These are phyloP conservation scores for Capsicum rhomboideum DNA, from an alignment of 257 asterid species.

Conservation along the genomic window DNA sequence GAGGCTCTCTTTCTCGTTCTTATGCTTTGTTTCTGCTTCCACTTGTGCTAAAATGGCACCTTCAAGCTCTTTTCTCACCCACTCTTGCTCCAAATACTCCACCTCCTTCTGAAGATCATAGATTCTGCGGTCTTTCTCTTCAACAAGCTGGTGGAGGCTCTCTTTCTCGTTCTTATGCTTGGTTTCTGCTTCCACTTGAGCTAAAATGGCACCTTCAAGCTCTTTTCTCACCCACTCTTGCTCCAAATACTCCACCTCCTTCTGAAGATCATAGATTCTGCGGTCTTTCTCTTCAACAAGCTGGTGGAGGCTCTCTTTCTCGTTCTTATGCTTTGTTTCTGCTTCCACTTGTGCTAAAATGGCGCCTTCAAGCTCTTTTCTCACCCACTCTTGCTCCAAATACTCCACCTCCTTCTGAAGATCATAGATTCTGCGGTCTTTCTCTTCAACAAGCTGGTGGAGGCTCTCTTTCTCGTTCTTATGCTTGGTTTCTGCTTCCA, in stretches of 20 bases:
- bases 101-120: slow-evolving; percentile 12
- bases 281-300: slow-evolving; percentile 57
- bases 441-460: slow-evolving; percentile 57
- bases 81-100: slow-evolving; percentile 18
- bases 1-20: slow-evolving; percentile 38
- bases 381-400: slow-evolving; percentile 22
- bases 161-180: slow-evolving; percentile 23
- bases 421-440: slow-evolving; percentile 45
- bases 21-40: slow-evolving; percentile 22
- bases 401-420: slow-evolving; percentile 35
- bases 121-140: slow-evolving; percentile 59
- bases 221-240: slow-evolving; percentile 26
- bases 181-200: slow-evolving; percentile 23
- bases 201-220: slow-evolving; percentile 28
- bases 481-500: slow-evolving; percentile 20
- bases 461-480: slow-evolving; percentile 32
- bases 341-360: slow-evolving; percentile 24
- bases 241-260: slow-evolving; percentile 11
- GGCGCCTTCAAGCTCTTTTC: slow-evolving; percentile 24
- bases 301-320: slow-evolving; percentile 41
- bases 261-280: slow-evolving; percentile 52
- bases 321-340: slow-evolving; percentile 17
- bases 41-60: slow-evolving; percentile 26
- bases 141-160: slow-evolving; percentile 46
- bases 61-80: slow-evolving; percentile 28